Evolutionary conservation across 2,329 filamentous ascomycete species (phyloP).

Genomic region (Fusarium irregulare): DNA sequence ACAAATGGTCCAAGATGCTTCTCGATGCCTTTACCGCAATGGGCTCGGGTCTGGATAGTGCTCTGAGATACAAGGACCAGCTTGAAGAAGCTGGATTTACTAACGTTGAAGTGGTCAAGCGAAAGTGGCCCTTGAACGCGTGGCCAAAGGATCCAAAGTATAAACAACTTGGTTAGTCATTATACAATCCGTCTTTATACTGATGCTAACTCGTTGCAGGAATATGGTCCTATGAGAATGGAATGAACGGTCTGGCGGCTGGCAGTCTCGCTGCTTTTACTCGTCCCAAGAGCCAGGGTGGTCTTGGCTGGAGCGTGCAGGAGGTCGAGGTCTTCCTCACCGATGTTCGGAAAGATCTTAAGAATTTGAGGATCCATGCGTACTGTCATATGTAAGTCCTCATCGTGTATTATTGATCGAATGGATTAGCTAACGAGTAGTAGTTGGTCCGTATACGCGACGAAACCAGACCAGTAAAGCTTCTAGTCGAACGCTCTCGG

Average conservation of each 20-base stretch:
- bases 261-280: not conserved
- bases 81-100: constrained; percentile 18
- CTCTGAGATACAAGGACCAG: constrained; percentile 13
- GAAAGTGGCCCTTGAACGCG: constrained; percentile 19
- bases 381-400: constrained; percentile 1
- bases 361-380: not conserved
- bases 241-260: not conserved
- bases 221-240: not conserved
- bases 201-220: not conserved
- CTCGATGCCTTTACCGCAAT: not conserved
- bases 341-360: not conserved
- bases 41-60: constrained; percentile 4
- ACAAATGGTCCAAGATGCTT: constrained; percentile 16
- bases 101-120: constrained; percentile 4
- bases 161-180: constrained; percentile 25
- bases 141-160: constrained; percentile 29
- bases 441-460: constrained; percentile 2
- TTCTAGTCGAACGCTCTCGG: not conserved
- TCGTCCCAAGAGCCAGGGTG: not conserved
- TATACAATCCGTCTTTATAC: no score
- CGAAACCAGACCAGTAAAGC: not conserved
- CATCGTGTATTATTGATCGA: no score
- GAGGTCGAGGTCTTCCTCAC: not conserved
- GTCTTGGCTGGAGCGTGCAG: not conserved
- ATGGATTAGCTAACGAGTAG: not conserved